phyloP scores from a whole-genome alignment of 2,329 filamentous ascomycete genomes.

The Pseudofabraea citricarpa region DNA sequence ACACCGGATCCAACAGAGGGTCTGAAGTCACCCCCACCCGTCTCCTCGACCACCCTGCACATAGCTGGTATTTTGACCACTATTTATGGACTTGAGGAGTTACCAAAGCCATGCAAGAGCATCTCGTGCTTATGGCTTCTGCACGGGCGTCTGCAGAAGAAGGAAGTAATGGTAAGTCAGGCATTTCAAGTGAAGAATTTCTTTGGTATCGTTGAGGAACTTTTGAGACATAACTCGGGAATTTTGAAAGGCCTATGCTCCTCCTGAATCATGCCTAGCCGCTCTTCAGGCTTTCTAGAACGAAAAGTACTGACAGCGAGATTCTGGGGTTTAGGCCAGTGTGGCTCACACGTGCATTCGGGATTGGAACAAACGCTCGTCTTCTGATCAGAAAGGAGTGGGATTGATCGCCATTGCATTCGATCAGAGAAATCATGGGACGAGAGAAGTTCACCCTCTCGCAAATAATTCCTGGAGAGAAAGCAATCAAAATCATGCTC shows the following conservation, averaged over 20 bases:
- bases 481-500: conserved; percentile 73
- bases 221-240: too few species aligned
- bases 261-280: too few species aligned
- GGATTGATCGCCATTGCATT: conserved; percentile 77
- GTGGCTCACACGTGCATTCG: conserved; percentile 65
- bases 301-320: too few species aligned
- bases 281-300: too few species aligned
- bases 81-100: conserved; percentile 75
- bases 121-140: conserved; percentile 88
- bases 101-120: conserved; percentile 45
- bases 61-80: conserved; percentile 77
- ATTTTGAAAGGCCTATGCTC: too few species aligned
- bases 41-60: conserved; percentile 63
- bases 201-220: too few species aligned
- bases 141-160: conserved; percentile 69
- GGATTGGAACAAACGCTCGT: conserved; percentile 55
- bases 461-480: conserved; percentile 76
- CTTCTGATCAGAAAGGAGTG: conserved; percentile 25
- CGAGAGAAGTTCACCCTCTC: conserved; percentile 57
- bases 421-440: conserved; percentile 91
- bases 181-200: too few species aligned
- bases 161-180: conserved; percentile 78
- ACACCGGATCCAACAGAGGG: conserved; percentile 16
- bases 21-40: conserved; percentile 13
- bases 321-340: too few species aligned